Percentiles rank a stretch among this genome's conserved stretches.
These are phyloP conservation scores for Puccinellia tenuiflora DNA, from an alignment of 176 grass and related monocot genomes.

Conservation along the genomic window DNA sequence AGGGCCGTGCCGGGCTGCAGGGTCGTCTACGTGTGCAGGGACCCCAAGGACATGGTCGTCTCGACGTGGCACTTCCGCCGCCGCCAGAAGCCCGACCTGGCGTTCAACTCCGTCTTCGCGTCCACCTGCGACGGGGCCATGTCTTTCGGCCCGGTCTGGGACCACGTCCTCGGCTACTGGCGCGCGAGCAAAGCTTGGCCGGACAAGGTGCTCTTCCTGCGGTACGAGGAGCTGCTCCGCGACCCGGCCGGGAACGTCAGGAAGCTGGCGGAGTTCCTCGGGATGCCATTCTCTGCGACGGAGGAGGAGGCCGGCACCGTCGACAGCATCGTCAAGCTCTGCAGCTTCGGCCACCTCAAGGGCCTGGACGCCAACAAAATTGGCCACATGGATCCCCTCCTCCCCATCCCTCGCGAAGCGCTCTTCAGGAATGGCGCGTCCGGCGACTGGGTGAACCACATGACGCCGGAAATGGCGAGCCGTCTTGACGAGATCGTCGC, in stretches of 20 bases:
- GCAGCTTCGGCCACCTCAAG: slow-evolving; percentile 14
- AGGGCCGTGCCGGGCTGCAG: not conserved
- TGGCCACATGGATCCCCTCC: not conserved
- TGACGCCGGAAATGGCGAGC: slow-evolving; percentile 27
- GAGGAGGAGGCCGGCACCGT: not conserved
- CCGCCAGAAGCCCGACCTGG: not conserved
- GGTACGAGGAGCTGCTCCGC: slow-evolving; percentile 30
- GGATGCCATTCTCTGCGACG: slow-evolving; percentile 1
- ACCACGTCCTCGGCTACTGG: slow-evolving; percentile 33
- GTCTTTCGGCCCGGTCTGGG: slow-evolving; percentile 2
- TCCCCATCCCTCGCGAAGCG: not conserved
- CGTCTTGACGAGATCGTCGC: not conserved
- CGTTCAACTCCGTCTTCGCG: not conserved
- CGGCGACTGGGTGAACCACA: slow-evolving; percentile 29
- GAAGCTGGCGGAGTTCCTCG: slow-evolving; percentile 24
- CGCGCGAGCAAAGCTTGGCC: not conserved
- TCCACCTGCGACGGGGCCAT: not conserved
- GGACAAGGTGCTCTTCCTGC: slow-evolving; percentile 19
- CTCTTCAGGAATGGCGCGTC: slow-evolving; percentile 13
- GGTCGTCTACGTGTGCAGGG: not conserved
- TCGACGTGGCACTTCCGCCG: slow-evolving; percentile 25
- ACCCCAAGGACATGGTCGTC: slow-evolving; percentile 33
- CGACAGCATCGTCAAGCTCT: not conserved
- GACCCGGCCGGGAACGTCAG: not conserved
- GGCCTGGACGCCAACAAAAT: not conserved